Evolutionary conservation across 257 asterid genomes (phyloP).

Genomic region (Mitragyna speciosa): DNA sequence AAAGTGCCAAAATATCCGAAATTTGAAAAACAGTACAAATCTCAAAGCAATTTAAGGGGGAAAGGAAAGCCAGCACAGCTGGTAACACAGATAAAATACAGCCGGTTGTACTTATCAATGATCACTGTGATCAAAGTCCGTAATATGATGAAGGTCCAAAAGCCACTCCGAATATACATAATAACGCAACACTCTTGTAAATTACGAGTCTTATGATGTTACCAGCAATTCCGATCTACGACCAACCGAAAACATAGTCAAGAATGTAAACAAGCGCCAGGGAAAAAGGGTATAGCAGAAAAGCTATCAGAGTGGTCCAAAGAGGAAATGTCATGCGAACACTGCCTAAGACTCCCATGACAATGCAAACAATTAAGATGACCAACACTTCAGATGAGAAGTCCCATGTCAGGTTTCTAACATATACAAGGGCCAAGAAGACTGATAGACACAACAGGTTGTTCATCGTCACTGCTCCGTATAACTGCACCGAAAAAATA

Average conservation of each 20-base stretch:
- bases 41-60: background rate
- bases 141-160: no score
- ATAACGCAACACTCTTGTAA: background rate
- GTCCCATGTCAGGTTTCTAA: slow-evolving; percentile 78
- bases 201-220: background rate
- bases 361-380: slow-evolving; percentile 75
- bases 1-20: background rate
- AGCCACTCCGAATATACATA: background rate
- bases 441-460: slow-evolving; percentile 79
- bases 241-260: slow-evolving; percentile 83
- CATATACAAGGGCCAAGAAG: slow-evolving; percentile 75
- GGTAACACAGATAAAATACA: no score
- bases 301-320: slow-evolving; percentile 74
- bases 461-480: slow-evolving; percentile 95
- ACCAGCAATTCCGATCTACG: slow-evolving; percentile 30
- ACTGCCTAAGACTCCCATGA: slow-evolving; percentile 80
- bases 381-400: slow-evolving; percentile 92
- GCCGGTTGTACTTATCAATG: background rate
- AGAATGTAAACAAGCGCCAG: slow-evolving; percentile 83
- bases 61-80: background rate
- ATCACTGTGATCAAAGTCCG: background rate
- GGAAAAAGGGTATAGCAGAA: slow-evolving; percentile 73
- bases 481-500: slow-evolving; percentile 44
- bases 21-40: background rate
- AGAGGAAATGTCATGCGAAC: slow-evolving; percentile 74